A percentile compares a stretch with the other conserved stretches of the same genome.
Evolutionary conservation across 148 eudicot genomes (phyloP).

Genomic region (Rhododendron williamsianum): DNA sequence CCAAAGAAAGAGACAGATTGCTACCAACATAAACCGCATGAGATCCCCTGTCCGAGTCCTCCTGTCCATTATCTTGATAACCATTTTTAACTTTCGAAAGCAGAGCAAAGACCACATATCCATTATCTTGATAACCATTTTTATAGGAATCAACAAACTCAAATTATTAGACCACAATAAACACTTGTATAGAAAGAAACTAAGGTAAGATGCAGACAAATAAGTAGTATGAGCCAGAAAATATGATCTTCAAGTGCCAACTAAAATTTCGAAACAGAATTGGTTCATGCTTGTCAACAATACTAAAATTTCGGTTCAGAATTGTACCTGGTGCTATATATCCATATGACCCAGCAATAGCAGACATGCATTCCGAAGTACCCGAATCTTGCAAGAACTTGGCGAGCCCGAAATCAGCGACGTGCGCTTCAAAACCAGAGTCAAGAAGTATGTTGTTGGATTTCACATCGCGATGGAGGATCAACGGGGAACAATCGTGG

Average conservation of each 20-base stretch:
- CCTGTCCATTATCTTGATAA: too few relatives aligned
- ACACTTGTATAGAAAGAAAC: background rate
- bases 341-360: constrained; percentile 29
- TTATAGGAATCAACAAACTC: constrained; percentile 9
- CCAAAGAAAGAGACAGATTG: constrained; percentile 19
- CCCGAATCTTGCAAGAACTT: constrained; percentile 97
- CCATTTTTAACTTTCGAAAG: constrained; percentile 6
- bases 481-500: constrained; percentile 86
- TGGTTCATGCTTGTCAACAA: background rate
- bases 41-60: too few relatives aligned
- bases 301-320: background rate
- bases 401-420: constrained; percentile 96
- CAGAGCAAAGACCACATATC: constrained; percentile 22
- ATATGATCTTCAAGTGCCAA: background rate
- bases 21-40: background rate
- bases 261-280: background rate
- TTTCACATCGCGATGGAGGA: constrained; percentile 90
- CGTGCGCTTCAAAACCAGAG: constrained; percentile 82
- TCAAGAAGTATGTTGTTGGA: constrained; percentile 86
- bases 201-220: background rate
- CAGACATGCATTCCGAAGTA: constrained; percentile 87
- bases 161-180: constrained; percentile 22
- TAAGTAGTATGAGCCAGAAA: background rate
- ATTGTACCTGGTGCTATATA: background rate
- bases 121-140: background rate